Evolutionary conservation across 345 rosid species (phyloP).

Genomic region (Nephelium lappaceum): DNA sequence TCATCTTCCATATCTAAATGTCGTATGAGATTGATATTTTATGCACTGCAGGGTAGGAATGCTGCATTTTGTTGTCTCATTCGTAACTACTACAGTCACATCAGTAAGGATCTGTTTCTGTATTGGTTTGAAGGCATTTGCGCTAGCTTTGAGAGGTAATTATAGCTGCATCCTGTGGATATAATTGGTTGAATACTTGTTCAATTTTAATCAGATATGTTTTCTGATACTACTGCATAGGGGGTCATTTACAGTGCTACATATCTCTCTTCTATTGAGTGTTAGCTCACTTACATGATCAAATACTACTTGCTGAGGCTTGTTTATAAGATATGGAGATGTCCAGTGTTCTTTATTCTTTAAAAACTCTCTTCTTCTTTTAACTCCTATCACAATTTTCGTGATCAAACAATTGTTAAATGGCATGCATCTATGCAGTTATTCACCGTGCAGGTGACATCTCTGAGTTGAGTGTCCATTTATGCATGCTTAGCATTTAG

Average conservation of each 20-base stretch:
- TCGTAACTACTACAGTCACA: conserved; percentile 53
- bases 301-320: background rate
- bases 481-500: background rate
- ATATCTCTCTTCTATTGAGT: conserved; percentile 1
- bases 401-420: conserved; percentile 36
- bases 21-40: background rate
- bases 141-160: conserved; percentile 78
- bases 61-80: conserved; percentile 76
- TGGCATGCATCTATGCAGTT: background rate
- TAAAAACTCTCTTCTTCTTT: background rate
- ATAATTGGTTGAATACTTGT: background rate
- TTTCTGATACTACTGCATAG: background rate
- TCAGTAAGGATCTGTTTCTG: conserved; percentile 58
- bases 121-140: conserved; percentile 88
- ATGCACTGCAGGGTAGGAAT: conserved; percentile 51
- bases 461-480: background rate
- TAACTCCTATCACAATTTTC: conserved; percentile 55
- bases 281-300: background rate
- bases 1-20: background rate
- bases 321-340: background rate
- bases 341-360: background rate
- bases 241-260: background rate
- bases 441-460: background rate
- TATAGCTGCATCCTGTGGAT: background rate
- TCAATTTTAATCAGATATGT: background rate